Evolutionary conservation across 495 filamentous ascomycete species (phyloP).

Genomic region (Cercophora scortea): DNA sequence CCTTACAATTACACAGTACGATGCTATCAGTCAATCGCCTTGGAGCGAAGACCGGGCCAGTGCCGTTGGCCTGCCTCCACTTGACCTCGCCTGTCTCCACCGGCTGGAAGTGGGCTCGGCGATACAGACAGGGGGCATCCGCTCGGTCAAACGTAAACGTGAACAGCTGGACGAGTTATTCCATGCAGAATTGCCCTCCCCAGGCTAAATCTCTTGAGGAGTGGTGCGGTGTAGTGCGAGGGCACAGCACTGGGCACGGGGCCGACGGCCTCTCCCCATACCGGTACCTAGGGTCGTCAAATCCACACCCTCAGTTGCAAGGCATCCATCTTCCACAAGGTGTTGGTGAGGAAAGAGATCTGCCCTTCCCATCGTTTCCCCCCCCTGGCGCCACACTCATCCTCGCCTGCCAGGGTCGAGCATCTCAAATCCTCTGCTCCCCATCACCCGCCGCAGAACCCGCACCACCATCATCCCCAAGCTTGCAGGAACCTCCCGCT

Average conservation of each 20-base stretch:
- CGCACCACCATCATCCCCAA: slow-evolving; percentile 9
- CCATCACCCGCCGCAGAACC: neutral
- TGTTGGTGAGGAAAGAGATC: slow-evolving; percentile 23
- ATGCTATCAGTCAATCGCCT: no score
- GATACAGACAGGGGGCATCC: neutral
- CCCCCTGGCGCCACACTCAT: slow-evolving; percentile 7
- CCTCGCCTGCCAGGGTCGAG: slow-evolving; percentile 7
- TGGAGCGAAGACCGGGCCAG: no score
- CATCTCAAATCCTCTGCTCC: slow-evolving; percentile 10
- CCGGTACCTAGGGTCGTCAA: no score
- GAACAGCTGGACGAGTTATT: no score
- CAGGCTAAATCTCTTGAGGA: slow-evolving; percentile 7
- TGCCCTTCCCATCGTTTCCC: slow-evolving; percentile 11
- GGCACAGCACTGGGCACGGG: neutral
- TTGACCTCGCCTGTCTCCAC: neutral
- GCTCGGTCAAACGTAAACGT: no score
- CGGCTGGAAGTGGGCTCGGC: slow-evolving; percentile 1
- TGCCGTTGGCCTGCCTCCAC: slow-evolving; percentile 5
- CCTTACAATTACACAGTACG: no score
- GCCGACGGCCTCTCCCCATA: no score
- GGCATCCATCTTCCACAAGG: slow-evolving; percentile 6
- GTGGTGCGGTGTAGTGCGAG: slow-evolving; percentile 5
- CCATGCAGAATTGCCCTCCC: slow-evolving; percentile 3
- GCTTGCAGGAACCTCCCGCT: neutral
- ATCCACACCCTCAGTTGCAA: no score